A percentile compares a stretch with the other conserved stretches of the same genome.
Conservation (phyloP, 2,329 filamentous ascomycete genomes). For the Penicillium sumatraense region DNA sequence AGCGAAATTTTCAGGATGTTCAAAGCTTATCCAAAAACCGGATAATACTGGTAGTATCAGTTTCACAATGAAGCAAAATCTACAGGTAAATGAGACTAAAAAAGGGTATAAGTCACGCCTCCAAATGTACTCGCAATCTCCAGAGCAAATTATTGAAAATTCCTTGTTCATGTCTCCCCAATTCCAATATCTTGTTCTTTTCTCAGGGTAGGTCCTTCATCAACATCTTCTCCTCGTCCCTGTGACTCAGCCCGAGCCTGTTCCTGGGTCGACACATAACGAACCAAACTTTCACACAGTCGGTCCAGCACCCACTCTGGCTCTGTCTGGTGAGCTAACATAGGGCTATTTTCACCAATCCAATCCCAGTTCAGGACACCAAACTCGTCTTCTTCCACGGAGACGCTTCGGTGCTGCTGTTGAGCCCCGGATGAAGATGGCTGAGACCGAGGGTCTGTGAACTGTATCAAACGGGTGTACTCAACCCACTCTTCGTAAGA, state of each 20-base stretch:
- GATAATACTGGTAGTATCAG: not conserved
- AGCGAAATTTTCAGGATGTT: not conserved
- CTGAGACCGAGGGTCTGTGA: constrained; percentile 46
- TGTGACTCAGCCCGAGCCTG: constrained; percentile 8
- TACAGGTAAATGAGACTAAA: too few relatives aligned
- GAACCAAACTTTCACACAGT: constrained; percentile 66
- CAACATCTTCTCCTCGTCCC: constrained; percentile 4
- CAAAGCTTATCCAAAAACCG: not conserved
- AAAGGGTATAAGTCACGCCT: not conserved
- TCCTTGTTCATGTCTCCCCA: constrained; percentile 11
- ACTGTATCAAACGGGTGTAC: constrained; percentile 75
- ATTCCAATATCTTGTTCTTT: constrained; percentile 33
- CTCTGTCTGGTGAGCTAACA: constrained; percentile 66
- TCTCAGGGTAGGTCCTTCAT: constrained; percentile 25
- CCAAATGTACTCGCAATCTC: not conserved
- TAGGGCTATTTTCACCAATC: constrained; percentile 71
- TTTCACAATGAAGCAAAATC: not conserved
- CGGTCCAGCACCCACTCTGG: constrained; percentile 70
- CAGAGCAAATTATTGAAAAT: not conserved
- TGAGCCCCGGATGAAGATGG: constrained; percentile 2
- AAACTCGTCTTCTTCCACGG: constrained; percentile 58
- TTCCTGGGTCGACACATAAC: constrained; percentile 42
- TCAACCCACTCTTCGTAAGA: constrained; percentile 85
- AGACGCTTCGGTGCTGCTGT: constrained; percentile 27
- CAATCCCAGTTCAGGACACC: constrained; percentile 72